Base-by-base conservation (phyloP, 441 rosid species). In the Adansonia gregorii region DNA sequence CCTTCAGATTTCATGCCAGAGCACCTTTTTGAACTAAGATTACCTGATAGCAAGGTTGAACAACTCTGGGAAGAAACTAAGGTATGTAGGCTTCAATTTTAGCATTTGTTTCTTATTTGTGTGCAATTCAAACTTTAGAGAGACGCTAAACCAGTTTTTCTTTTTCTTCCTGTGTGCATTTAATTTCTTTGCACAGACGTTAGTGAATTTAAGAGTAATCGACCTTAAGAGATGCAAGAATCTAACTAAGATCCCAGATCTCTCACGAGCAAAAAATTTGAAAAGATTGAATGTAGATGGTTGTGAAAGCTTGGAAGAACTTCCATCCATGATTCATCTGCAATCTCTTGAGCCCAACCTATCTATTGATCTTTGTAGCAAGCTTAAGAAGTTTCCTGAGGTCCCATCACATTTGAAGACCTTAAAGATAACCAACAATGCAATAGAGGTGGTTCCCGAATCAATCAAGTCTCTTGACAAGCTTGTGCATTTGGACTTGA, bases 31-130 rank as follows among this genome's bases (percentile, higher is more conserved):
- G 73, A 81, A 39, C 72, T 82, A 10, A 70, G 69, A 39, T 46
- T 86, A 76, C 70, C 74, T 27, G 19, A 51, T 31, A 82, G 87
- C 61, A 56, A 80, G 9, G 48, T 83, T 19, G 63, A 79, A 70
- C 67, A 63, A 67, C 65, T 83, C 15, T 87, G 85, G 88, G 69
- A 72, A 41, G 85, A 77, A 70, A 22, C 0, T 45, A 74, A 83
- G 85, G 89, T 86, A 83, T 27, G 15, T 66, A 35, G 6, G 10
- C 87, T 86, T 0, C 12, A 56, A 19, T 56, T 55, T 1, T 15
- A 54, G 1, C n/a, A 5, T 1, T 54, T 54, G 8, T 54, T 54
- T 54, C 20, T 8, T n/a, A 1, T 46, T 46, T 46, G 1, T 1
- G 8, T 54, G 6, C 0, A 54, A 6, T 6, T 15, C 58, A n/a